phyloP scores from a whole-genome alignment of 352 stramenopile species.

The Pythium periplocum region DNA sequence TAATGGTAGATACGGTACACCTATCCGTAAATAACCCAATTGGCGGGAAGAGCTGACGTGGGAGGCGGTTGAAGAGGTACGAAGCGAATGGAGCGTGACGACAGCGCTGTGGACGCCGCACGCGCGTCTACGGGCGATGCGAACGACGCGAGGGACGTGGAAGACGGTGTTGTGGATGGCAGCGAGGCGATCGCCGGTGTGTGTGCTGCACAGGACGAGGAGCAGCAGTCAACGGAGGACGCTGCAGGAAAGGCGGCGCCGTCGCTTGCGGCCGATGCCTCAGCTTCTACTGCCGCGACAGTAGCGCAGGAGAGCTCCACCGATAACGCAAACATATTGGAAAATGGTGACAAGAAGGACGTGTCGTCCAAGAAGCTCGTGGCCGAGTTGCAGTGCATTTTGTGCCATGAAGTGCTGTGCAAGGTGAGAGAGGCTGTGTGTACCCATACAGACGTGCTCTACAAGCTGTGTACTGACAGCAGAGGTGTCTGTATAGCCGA shows the following conservation, averaged over 20 bases:
- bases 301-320: not conserved
- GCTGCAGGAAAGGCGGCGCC: not conserved
- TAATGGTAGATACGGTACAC: constrained; percentile 6
- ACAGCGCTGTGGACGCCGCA: not conserved
- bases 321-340: not conserved
- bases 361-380: constrained; percentile 12
- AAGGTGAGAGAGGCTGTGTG: constrained; percentile 11
- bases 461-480: not conserved
- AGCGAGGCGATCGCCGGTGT: not conserved
- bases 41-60: not conserved
- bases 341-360: not conserved
- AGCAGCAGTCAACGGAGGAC: not conserved
- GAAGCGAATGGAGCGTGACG: not conserved
- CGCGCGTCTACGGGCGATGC: not conserved
- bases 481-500: constrained; percentile 6
- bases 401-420: constrained; percentile 25
- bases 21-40: constrained; percentile 1
- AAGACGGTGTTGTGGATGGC: not conserved
- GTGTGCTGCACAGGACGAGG: no score
- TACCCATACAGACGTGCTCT: not conserved
- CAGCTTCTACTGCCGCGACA: no score
- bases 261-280: no score
- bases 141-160: not conserved
- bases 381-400: constrained; percentile 22
- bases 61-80: not conserved